Conservation (phyloP, 2,329 filamentous ascomycete genomes). For the Penicillium sp. region DNA sequence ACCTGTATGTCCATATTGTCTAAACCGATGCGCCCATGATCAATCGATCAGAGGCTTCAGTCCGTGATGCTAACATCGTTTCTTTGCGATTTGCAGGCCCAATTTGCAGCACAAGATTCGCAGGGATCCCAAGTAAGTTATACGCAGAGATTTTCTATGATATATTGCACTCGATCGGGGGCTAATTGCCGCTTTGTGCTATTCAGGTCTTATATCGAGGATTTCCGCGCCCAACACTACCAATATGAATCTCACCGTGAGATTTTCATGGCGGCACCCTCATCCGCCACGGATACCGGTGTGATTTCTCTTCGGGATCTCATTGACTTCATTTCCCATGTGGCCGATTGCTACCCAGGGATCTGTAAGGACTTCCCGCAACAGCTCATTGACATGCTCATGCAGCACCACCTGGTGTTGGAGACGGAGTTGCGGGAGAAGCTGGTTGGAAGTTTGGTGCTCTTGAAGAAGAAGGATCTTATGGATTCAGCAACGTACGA, state of each 20-base stretch:
- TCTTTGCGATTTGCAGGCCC: slow-evolving; percentile 51
- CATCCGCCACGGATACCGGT: slow-evolving; percentile 72
- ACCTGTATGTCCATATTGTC: slow-evolving; percentile 57
- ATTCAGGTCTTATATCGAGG: slow-evolving; percentile 76
- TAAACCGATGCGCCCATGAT: slow-evolving; percentile 5
- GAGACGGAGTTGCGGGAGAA: slow-evolving; percentile 88
- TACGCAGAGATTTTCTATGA: not conserved
- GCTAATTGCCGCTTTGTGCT: slow-evolving; percentile 5
- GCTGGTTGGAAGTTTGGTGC: slow-evolving; percentile 83
- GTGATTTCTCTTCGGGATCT: slow-evolving; percentile 84
- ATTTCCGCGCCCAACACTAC: slow-evolving; percentile 82
- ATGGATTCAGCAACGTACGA: slow-evolving; percentile 71
- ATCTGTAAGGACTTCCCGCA: slow-evolving; percentile 73
- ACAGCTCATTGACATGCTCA: slow-evolving; percentile 77
- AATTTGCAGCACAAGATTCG: slow-evolving; percentile 90
- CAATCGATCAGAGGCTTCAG: slow-evolving; percentile 13
- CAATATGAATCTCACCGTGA: slow-evolving; percentile 90
- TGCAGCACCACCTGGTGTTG: slow-evolving; percentile 75
- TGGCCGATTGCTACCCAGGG: slow-evolving; percentile 87
- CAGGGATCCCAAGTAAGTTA: slow-evolving; percentile 70
- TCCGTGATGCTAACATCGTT: slow-evolving; percentile 22
- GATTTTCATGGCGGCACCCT: slow-evolving; percentile 82
- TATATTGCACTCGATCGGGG: not conserved
- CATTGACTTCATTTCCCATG: slow-evolving; percentile 90
- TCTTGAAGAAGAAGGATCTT: slow-evolving; percentile 86